Conservation (phyloP, 805 yeast genomes). For the Cyberlindnera meyerae region DNA sequence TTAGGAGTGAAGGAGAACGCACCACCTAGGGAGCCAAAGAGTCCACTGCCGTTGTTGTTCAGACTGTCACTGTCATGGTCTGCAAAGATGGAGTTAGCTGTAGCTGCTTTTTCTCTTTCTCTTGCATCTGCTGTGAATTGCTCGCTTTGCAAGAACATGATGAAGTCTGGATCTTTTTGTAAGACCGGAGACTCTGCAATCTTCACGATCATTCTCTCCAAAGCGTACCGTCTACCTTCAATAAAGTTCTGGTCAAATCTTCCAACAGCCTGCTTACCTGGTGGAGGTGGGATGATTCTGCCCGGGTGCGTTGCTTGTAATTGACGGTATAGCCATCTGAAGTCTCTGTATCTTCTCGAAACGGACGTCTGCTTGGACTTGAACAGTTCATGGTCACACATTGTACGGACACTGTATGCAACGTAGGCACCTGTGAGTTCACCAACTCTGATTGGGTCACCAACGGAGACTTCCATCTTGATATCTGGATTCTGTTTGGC, state of each 20-base stretch:
- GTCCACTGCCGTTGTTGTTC: slow-evolving; percentile 40
- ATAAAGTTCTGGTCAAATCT: slow-evolving; percentile 87
- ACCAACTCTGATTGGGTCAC: slow-evolving; percentile 89
- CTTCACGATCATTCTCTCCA: slow-evolving; percentile 80
- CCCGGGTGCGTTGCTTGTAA: slow-evolving; percentile 87
- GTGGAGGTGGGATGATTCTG: slow-evolving; percentile 88
- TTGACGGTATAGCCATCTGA: slow-evolving; percentile 91
- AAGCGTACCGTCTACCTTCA: slow-evolving; percentile 75
- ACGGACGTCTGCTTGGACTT: slow-evolving; percentile 48
- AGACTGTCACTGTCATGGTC: slow-evolving; percentile 31
- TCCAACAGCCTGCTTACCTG: slow-evolving; percentile 90
- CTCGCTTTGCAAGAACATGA: slow-evolving; percentile 70
- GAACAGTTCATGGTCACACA: slow-evolving; percentile 33
- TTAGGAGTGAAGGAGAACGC: slow-evolving; percentile 64
- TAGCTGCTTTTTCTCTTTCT: slow-evolving; percentile 54
- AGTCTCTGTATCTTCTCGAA: slow-evolving; percentile 83
- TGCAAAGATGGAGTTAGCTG: slow-evolving; percentile 35
- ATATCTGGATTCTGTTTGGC: slow-evolving; percentile 13
- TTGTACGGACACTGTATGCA: slow-evolving; percentile 73
- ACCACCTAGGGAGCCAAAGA: slow-evolving; percentile 63
- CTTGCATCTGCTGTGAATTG: slow-evolving; percentile 67
- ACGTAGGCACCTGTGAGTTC: slow-evolving; percentile 87
- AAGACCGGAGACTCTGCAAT: slow-evolving; percentile 54
- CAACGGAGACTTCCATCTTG: slow-evolving; percentile 63
- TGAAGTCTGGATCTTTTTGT: slow-evolving; percentile 69